A percentile compares a stretch with the other conserved stretches of the same genome.
These are phyloP conservation scores for Periglandula ipomoeae DNA, from an alignment of 2,329 filamentous ascomycete species.

Conservation along the genomic window DNA sequence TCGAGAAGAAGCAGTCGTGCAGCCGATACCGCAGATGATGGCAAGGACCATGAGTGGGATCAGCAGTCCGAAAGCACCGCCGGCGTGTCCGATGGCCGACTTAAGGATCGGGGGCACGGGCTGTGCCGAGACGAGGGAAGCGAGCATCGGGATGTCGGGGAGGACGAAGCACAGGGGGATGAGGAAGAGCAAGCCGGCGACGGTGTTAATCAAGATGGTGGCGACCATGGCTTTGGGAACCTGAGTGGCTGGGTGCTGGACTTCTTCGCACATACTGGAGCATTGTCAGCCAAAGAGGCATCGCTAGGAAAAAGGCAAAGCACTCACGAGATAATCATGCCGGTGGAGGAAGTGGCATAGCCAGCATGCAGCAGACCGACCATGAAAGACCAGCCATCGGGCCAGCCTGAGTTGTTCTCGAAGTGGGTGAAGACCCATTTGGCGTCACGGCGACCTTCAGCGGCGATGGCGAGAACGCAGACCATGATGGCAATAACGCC, in stretches of 20 bases:
- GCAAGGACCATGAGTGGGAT: slow-evolving; percentile 58
- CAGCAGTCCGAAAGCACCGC: slow-evolving; percentile 52
- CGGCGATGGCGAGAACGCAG: slow-evolving; percentile 55
- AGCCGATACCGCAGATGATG: slow-evolving; percentile 58
- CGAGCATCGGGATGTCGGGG: slow-evolving; percentile 48
- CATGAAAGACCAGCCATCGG: slow-evolving; percentile 62
- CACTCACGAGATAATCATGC: slow-evolving; percentile 69
- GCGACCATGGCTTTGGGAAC: slow-evolving; percentile 65
- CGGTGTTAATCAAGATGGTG: slow-evolving; percentile 57
- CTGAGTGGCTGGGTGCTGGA: slow-evolving; percentile 54
- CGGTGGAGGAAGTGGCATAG: slow-evolving; percentile 66
- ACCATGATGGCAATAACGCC: slow-evolving; percentile 58
- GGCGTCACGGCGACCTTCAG: slow-evolving; percentile 54
- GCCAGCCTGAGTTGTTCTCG: slow-evolving; percentile 60
- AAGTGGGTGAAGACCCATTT: slow-evolving; percentile 60
- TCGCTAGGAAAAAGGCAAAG: no score
- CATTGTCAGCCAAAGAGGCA: background rate
- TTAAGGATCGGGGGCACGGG: slow-evolving; percentile 58
- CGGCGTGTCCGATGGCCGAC: slow-evolving; percentile 49
- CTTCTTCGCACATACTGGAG: slow-evolving; percentile 63
- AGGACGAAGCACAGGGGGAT: slow-evolving; percentile 62
- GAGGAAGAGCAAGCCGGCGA: slow-evolving; percentile 58
- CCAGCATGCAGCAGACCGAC: slow-evolving; percentile 64
- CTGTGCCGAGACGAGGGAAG: slow-evolving; percentile 45
- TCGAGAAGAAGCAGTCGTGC: slow-evolving; percentile 59